A percentile compares a stretch with the other conserved stretches of the same genome.
Evolutionary conservation across 768 basidiomycete species (phyloP).

Genomic region (Termitomyces sp.): DNA sequence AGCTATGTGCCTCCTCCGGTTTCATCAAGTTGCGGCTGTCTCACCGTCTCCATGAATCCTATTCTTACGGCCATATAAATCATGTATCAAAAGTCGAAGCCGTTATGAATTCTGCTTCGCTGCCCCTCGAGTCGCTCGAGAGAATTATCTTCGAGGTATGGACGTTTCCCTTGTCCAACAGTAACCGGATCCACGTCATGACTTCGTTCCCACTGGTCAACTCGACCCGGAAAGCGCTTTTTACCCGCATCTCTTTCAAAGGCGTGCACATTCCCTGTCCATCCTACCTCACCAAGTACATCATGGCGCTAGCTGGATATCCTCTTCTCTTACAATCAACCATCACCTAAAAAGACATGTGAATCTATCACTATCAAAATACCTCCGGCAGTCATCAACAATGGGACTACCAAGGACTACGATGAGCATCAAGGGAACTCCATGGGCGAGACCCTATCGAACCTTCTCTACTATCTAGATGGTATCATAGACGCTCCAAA

Average conservation of each 20-base stretch:
- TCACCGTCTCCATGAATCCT: not conserved
- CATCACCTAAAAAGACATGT: constrained; percentile 1
- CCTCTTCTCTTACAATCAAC: constrained; percentile 1
- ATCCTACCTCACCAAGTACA: constrained; percentile 15
- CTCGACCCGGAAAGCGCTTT: constrained; percentile 21
- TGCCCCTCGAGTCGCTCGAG: constrained; percentile 10
- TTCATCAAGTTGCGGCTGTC: not conserved
- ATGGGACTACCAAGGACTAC: not conserved
- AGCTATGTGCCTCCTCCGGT: not conserved
- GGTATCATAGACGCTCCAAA: constrained; percentile 13
- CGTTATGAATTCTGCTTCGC: not conserved
- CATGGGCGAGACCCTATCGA: constrained; percentile 13
- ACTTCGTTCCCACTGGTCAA: constrained; percentile 23
- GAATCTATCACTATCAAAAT: constrained; percentile 10
- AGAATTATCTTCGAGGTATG: constrained; percentile 25
- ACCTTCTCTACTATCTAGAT: constrained; percentile 15
- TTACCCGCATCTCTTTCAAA: constrained; percentile 21
- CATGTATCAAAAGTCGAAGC: not conserved
- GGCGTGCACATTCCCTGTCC: constrained; percentile 27
- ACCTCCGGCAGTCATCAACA: not conserved
- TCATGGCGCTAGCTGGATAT: constrained; percentile 7
- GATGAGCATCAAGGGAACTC: constrained; percentile 1
- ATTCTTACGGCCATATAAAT: not conserved
- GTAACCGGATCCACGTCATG: constrained; percentile 25
- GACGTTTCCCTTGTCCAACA: constrained; percentile 18